A percentile compares a stretch with the other conserved stretches of the same genome.
These are phyloP conservation scores for Chiua virens DNA, from an alignment of 768 basidiomycete genomes.

Conservation along the genomic window DNA sequence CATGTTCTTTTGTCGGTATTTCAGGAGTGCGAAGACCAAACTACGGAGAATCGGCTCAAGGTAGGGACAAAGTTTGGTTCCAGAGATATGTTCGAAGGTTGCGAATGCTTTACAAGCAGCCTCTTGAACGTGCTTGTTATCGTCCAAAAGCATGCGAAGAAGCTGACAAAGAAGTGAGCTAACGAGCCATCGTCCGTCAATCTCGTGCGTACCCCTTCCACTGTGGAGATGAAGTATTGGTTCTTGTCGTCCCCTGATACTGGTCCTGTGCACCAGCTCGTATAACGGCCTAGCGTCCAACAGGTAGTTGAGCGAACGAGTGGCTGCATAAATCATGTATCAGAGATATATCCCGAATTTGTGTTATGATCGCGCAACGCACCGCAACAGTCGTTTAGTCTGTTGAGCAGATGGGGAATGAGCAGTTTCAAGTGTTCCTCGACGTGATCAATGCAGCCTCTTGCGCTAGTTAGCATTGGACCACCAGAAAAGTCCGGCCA, in stretches of 20 bases:
- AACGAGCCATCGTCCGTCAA: conserved; percentile 12
- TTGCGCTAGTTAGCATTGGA: conserved; percentile 11
- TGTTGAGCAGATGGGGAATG: conserved; percentile 88
- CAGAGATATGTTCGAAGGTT: conserved; percentile 97
- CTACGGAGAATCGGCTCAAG: conserved; percentile 94
- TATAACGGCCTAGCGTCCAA: conserved; percentile 99
- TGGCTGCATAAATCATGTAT: conserved; percentile 52
- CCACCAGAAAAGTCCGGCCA: background rate
- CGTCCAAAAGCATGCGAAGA: conserved; percentile 94
- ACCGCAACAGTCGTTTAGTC: conserved; percentile 91
- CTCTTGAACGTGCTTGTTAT: conserved; percentile 98
- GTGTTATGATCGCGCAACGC: conserved; percentile 12
- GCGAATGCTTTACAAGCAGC: conserved; percentile 99
- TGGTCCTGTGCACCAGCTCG: conserved; percentile 92
- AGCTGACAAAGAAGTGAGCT: conserved; percentile 51
- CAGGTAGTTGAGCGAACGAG: conserved; percentile 98
- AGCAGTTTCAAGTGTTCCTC: conserved; percentile 91
- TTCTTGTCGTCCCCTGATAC: conserved; percentile 85
- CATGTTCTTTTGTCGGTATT: conserved; percentile 99
- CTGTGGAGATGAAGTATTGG: conserved; percentile 91
- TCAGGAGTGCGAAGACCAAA: conserved; percentile 92
- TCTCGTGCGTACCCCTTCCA: conserved; percentile 82
- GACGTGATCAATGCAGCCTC: conserved; percentile 95
- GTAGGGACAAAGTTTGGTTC: conserved; percentile 83
- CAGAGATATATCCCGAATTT: background rate